Evolutionary conservation across 805 yeast genomes (phyloP).

Genomic region (Cyberlindnera euphorbiae): DNA sequence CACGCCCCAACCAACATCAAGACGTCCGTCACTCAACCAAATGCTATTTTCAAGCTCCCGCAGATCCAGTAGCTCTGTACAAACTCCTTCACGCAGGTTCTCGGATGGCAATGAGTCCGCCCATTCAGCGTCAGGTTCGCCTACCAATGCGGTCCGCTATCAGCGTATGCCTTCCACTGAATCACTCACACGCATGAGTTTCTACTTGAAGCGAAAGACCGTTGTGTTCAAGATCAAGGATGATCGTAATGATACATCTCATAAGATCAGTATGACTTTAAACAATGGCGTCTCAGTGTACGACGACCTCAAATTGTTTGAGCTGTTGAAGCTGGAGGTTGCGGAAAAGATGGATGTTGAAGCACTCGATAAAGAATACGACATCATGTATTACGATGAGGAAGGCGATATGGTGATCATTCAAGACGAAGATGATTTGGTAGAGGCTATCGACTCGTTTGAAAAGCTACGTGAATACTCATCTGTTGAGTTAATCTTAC

Average conservation of each 20-base stretch:
- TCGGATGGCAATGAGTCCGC: conserved; percentile 11
- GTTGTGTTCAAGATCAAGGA: conserved; percentile 20
- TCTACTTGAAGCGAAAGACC: conserved; percentile 17
- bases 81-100: conserved; percentile 5
- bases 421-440: conserved; percentile 32
- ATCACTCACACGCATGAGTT: conserved; percentile 20
- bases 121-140: conserved; percentile 1
- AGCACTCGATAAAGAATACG: conserved; percentile 16
- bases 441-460: conserved; percentile 22
- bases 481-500: conserved; percentile 16
- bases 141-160: conserved; percentile 3
- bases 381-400: conserved; percentile 35
- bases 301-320: conserved; percentile 21
- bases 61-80: conserved; percentile 15
- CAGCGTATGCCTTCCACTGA: conserved; percentile 21
- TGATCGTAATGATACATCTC: conserved; percentile 10
- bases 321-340: conserved; percentile 23
- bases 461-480: conserved; percentile 5
- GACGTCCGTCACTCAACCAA: conserved; percentile 21
- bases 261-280: conserved; percentile 24
- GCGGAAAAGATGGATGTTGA: conserved; percentile 20
- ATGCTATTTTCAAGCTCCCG: conserved; percentile 17
- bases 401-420: conserved; percentile 33
- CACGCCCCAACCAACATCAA: conserved; percentile 16
- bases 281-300: conserved; percentile 17